These are phyloP conservation scores for Allium fistulosum DNA, from an alignment of 106 monocot species.

Conservation along the genomic window DNA sequence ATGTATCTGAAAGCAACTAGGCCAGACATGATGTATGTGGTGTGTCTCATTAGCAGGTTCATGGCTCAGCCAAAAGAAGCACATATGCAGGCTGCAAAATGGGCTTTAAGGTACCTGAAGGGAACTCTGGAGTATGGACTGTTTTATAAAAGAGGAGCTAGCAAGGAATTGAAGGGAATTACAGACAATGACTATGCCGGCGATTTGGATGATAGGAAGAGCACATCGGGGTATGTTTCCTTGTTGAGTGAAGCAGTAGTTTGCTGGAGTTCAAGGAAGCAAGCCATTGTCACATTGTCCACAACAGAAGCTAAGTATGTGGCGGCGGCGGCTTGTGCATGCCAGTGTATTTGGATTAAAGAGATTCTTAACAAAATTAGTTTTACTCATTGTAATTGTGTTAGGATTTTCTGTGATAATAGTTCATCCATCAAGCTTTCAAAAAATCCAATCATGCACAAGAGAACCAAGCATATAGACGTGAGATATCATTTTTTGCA, in stretches of 20 bases:
- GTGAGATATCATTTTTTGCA: neutral
- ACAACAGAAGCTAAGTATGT: too few relatives aligned
- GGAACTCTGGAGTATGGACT: neutral
- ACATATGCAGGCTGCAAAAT: neutral
- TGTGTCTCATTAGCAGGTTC: neutral
- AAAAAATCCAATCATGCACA: neutral
- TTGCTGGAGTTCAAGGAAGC: neutral
- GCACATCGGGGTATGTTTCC: neutral
- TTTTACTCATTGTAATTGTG: neutral
- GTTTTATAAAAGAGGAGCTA: neutral
- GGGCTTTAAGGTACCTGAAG: neutral
- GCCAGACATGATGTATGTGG: neutral
- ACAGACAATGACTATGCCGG: neutral
- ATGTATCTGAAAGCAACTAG: neutral
- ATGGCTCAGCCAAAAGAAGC: neutral
- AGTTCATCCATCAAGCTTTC: slow-evolving; percentile 1
- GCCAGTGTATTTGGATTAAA: too few relatives aligned
- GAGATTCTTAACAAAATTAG: neutral
- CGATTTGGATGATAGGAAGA: neutral
- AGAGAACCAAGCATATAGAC: slow-evolving; percentile 1
- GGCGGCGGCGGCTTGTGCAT: neutral
- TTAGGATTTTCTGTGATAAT: neutral
- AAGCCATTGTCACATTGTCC: too few relatives aligned
- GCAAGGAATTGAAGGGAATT: neutral
- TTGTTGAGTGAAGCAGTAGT: neutral